Evolutionary conservation across 176 grass and related monocot genomes (phyloP).

Genomic region (Oryza australiensis): DNA sequence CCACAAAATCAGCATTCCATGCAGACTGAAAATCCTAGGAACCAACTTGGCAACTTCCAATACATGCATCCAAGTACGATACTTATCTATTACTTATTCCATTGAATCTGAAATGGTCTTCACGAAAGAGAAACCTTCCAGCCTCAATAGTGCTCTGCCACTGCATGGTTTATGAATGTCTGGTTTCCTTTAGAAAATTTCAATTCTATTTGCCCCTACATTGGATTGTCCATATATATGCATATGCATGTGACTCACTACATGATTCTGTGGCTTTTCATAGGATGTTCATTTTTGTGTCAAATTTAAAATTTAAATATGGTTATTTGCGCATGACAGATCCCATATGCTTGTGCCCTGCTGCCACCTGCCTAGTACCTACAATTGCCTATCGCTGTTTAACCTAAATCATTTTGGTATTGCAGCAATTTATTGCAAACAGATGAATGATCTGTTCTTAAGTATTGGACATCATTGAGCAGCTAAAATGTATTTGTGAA

Average conservation of each 20-base stretch:
- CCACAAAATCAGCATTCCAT: not conserved
- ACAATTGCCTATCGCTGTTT: not conserved
- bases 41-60: not conserved
- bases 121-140: not conserved
- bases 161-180: not conserved
- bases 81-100: not conserved
- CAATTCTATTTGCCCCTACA: not conserved
- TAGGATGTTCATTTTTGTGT: not conserved
- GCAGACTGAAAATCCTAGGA: not conserved
- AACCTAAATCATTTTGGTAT: not conserved
- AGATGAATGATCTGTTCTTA: not conserved
- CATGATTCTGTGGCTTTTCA: not conserved
- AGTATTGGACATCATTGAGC: constrained; percentile 1
- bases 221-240: not conserved
- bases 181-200: not conserved
- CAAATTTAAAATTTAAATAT: not conserved
- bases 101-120: not conserved
- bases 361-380: not conserved
- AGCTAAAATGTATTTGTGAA: not conserved
- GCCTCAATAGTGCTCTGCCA: not conserved
- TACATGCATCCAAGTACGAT: not conserved
- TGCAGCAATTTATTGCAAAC: not conserved
- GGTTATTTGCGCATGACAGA: not conserved
- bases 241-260: not conserved
- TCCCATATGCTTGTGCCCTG: not conserved